Evolutionary conservation across 108 stramenopile species (phyloP).

Genomic region (Skeletonema tropicum): DNA sequence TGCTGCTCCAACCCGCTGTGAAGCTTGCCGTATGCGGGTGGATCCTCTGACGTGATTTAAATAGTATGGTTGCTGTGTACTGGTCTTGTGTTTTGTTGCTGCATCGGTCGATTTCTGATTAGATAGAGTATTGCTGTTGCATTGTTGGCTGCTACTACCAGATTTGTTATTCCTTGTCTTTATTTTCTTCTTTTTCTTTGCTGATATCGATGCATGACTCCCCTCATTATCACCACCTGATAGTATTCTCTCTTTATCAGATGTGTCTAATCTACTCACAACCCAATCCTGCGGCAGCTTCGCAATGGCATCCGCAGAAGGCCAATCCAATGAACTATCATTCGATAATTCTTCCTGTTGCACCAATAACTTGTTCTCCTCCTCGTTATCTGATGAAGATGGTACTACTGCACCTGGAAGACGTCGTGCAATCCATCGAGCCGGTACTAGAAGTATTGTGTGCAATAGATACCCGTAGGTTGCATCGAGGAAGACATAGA

Average conservation of each 20-base stretch:
- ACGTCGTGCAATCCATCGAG: slow-evolving; percentile 18
- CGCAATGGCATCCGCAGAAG: neutral
- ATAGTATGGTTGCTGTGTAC: slow-evolving; percentile 23
- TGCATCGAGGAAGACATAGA: slow-evolving; percentile 41
- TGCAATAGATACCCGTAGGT: slow-evolving; percentile 36
- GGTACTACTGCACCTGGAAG: slow-evolving; percentile 36
- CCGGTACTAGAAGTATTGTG: slow-evolving; percentile 13
- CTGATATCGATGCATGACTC: neutral
- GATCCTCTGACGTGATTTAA: slow-evolving; percentile 46
- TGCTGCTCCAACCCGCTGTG: slow-evolving; percentile 28
- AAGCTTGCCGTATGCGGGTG: slow-evolving; percentile 42
- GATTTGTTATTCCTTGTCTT: neutral
- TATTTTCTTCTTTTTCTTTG: slow-evolving; percentile 1
- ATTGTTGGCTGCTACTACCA: neutral
- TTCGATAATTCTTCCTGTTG: slow-evolving; percentile 31
- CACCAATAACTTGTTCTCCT: slow-evolving; percentile 12
- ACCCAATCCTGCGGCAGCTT: slow-evolving; percentile 26
- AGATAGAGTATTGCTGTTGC: slow-evolving; percentile 4
- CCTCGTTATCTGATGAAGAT: neutral
- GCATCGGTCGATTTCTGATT: neutral
- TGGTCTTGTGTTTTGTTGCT: neutral
- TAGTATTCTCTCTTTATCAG: neutral
- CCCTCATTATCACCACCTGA: neutral
- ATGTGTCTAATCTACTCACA: neutral
- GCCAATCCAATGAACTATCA: slow-evolving; percentile 34